Conservation (phyloP, 1,284 basidiomycete genomes). For the Volvariella surrecta region DNA sequence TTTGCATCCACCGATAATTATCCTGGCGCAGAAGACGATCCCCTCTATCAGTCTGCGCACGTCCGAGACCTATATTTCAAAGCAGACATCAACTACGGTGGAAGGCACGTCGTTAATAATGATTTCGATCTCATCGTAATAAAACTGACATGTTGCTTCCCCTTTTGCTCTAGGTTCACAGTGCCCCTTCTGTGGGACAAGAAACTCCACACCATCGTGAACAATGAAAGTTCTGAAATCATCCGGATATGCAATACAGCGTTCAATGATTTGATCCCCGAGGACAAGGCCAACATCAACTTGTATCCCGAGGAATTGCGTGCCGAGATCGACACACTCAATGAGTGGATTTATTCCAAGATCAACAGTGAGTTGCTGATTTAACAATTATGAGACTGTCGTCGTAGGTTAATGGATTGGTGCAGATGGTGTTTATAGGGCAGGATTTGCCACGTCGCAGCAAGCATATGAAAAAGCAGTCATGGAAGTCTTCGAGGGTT, state of each 20-base stretch:
- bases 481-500: constrained; percentile 59
- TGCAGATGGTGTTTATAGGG: constrained; percentile 80
- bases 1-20: constrained; percentile 69
- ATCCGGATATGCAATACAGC: constrained; percentile 86
- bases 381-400: neutral
- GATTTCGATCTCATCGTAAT: neutral
- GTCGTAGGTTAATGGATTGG: constrained; percentile 1
- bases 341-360: constrained; percentile 80
- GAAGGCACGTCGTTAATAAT: constrained; percentile 34
- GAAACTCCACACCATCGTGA: constrained; percentile 84
- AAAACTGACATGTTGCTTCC: neutral
- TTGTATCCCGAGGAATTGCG: constrained; percentile 72
- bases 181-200: constrained; percentile 97
- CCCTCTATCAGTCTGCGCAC: constrained; percentile 61
- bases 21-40: constrained; percentile 67
- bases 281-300: constrained; percentile 60
- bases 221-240: constrained; percentile 92
- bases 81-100: constrained; percentile 62
- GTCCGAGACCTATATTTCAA: constrained; percentile 83
- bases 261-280: constrained; percentile 68
- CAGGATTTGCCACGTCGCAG: constrained; percentile 83
- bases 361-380: constrained; percentile 65
- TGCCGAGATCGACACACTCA: constrained; percentile 79
- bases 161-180: constrained; percentile 49
- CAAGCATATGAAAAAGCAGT: constrained; percentile 80